A percentile compares a stretch with the other conserved stretches of the same genome.
Conservation (phyloP, 2,329 filamentous ascomycete species). For the Exophiala phaeomuriformis region DNA sequence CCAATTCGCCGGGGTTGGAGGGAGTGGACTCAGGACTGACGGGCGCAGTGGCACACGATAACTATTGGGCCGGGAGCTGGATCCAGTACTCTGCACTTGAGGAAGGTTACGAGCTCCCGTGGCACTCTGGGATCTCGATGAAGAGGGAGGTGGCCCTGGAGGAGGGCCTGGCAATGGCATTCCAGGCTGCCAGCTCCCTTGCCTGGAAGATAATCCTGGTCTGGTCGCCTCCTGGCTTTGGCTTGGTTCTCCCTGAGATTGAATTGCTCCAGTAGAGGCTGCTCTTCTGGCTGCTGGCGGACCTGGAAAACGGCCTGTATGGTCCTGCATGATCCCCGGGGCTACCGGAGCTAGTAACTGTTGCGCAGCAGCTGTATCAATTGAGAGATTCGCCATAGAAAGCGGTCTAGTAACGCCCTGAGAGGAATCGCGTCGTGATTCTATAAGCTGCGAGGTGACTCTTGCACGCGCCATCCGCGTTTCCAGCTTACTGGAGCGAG, state of each 20-base stretch:
- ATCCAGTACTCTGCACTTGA: slow-evolving; percentile 29
- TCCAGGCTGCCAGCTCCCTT: slow-evolving; percentile 37
- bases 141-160: slow-evolving; percentile 39
- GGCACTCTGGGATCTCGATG: slow-evolving; percentile 36
- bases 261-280: slow-evolving; percentile 39
- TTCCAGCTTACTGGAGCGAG: slow-evolving; percentile 4
- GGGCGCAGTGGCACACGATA: slow-evolving; percentile 34
- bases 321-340: background rate
- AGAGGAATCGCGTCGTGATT: slow-evolving; percentile 5
- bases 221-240: slow-evolving; percentile 31
- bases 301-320: slow-evolving; percentile 17
- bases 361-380: slow-evolving; percentile 17
- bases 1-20: slow-evolving; percentile 42
- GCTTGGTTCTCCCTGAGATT: slow-evolving; percentile 32
- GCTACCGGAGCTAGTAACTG: background rate
- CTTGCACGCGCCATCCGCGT: slow-evolving; percentile 2
- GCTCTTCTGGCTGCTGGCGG: slow-evolving; percentile 40
- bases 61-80: slow-evolving; percentile 24
- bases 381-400: slow-evolving; percentile 6
- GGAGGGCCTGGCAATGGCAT: slow-evolving; percentile 44
- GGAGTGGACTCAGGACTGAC: slow-evolving; percentile 37
- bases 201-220: slow-evolving; percentile 31
- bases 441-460: slow-evolving; percentile 5
- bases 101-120: slow-evolving; percentile 32
- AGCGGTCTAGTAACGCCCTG: slow-evolving; percentile 7